A percentile compares a stretch with the other conserved stretches of the same genome.
Evolutionary conservation across 768 basidiomycete species (phyloP).

Genomic region (Boletus pseudopeckii): DNA sequence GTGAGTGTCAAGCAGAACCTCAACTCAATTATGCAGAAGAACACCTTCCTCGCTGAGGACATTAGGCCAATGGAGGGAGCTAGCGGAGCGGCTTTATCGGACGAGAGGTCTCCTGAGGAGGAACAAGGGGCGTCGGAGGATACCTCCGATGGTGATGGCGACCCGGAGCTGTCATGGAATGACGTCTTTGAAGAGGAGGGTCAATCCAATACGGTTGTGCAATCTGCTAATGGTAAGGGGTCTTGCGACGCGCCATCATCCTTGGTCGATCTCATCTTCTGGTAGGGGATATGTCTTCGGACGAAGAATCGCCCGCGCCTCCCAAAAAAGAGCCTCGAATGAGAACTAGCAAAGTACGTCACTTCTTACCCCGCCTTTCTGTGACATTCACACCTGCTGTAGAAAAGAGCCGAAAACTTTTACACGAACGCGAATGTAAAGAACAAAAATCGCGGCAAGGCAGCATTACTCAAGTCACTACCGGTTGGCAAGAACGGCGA

Average conservation of each 20-base stretch:
- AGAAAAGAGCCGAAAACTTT: conserved; percentile 90
- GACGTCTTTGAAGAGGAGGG: conserved; percentile 73
- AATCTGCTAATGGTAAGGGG: conserved; percentile 20
- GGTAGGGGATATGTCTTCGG: conserved; percentile 30
- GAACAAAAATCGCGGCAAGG: conserved; percentile 74
- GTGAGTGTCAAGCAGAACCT: conserved; percentile 83
- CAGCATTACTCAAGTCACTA: conserved; percentile 55
- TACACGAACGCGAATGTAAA: conserved; percentile 83
- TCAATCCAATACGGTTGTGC: conserved; percentile 14
- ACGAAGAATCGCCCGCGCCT: conserved; percentile 33
- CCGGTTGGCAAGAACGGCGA: conserved; percentile 49
- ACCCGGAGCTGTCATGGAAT: conserved; percentile 72
- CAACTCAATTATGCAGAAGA: conserved; percentile 85
- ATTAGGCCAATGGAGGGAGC: conserved; percentile 57
- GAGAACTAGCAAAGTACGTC: conserved; percentile 85
- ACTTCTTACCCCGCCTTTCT: not conserved
- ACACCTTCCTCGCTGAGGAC: conserved; percentile 82
- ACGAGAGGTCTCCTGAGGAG: conserved; percentile 38
- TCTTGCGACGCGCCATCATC: conserved; percentile 2
- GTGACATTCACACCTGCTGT: conserved; percentile 11
- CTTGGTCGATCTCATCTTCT: conserved; percentile 8
- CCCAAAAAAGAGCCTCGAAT: conserved; percentile 69
- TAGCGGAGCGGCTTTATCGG: conserved; percentile 30
- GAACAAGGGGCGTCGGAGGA: conserved; percentile 39
- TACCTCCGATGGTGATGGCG: conserved; percentile 29